phyloP scores from a whole-genome alignment of 768 basidiomycete genomes.

The Tricholoma sp. region DNA sequence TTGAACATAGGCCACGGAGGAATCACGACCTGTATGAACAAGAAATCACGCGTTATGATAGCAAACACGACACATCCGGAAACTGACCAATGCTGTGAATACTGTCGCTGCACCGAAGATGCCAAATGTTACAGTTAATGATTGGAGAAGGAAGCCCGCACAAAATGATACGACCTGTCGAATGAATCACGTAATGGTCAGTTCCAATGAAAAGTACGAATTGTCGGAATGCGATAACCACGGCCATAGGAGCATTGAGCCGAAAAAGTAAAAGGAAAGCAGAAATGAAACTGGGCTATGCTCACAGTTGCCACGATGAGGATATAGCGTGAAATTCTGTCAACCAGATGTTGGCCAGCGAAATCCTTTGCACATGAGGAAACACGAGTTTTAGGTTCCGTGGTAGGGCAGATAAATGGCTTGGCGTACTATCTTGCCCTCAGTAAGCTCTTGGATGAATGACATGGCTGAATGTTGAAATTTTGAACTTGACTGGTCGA shows the following conservation, averaged over 20 bases:
- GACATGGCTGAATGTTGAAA: neutral
- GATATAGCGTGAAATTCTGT: slow-evolving; percentile 37
- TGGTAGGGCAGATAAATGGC: slow-evolving; percentile 1
- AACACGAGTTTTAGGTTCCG: neutral
- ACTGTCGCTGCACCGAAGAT: slow-evolving; percentile 37
- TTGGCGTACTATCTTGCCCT: slow-evolving; percentile 37
- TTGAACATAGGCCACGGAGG: slow-evolving; percentile 73
- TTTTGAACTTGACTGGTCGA: too few species aligned
- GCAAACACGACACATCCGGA: neutral
- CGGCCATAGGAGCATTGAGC: slow-evolving; percentile 8
- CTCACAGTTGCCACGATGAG: slow-evolving; percentile 45
- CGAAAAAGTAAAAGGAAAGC: slow-evolving; percentile 25
- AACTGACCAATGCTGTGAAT: slow-evolving; percentile 40
- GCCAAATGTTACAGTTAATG: slow-evolving; percentile 47
- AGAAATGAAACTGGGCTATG: neutral
- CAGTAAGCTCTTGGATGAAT: slow-evolving; percentile 25
- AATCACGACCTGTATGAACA: slow-evolving; percentile 41
- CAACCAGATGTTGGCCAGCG: slow-evolving; percentile 52
- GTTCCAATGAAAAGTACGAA: neutral
- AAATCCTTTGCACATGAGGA: slow-evolving; percentile 42
- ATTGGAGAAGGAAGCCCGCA: slow-evolving; percentile 52
- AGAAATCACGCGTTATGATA: neutral
- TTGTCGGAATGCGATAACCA: neutral
- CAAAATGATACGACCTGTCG: slow-evolving; percentile 50
- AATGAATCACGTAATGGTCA: slow-evolving; percentile 22